Conservation (phyloP, 1,284 basidiomycete species). For the Tilletia setariae region DNA sequence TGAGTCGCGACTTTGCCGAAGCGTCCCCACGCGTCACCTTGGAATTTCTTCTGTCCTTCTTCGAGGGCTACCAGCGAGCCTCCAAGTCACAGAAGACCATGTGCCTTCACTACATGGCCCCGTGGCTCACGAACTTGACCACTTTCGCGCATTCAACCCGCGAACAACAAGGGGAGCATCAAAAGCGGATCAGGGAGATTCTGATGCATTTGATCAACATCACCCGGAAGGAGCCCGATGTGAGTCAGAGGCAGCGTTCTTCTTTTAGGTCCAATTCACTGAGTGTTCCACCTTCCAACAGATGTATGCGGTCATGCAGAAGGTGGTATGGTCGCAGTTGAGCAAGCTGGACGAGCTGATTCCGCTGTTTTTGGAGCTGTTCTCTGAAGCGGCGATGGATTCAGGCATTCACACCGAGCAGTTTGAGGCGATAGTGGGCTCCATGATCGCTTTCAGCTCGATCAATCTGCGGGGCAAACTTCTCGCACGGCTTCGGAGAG, state of each 20-base stretch:
- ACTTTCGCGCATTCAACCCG: conserved; percentile 45
- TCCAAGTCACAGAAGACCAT: conserved; percentile 43
- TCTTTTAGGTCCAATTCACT: too few relatives aligned
- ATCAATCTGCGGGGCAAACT: conserved; percentile 50
- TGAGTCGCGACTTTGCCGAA: conserved; percentile 46
- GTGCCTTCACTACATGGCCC: conserved; percentile 46
- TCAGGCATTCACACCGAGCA: conserved; percentile 45
- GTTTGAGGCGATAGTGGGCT: conserved; percentile 49
- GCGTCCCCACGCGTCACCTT: conserved; percentile 48
- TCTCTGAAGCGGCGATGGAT: conserved; percentile 48
- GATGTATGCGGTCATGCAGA: conserved; percentile 50
- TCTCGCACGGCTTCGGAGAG: conserved; percentile 41
- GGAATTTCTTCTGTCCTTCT: conserved; percentile 49
- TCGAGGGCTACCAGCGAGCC: conserved; percentile 46
- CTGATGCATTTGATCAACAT: conserved; percentile 46
- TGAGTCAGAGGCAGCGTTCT: background rate
- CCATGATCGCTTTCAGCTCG: conserved; percentile 49
- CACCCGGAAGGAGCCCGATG: conserved; percentile 45
- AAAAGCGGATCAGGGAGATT: conserved; percentile 49
- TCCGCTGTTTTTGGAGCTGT: conserved; percentile 46
- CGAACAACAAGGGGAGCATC: conserved; percentile 45
- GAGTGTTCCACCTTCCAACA: background rate
- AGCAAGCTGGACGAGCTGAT: conserved; percentile 48
- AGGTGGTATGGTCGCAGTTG: conserved; percentile 46
- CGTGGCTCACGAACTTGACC: conserved; percentile 47